Evolutionary conservation across 1,139 yeast species (phyloP), one percentile per base, ranked within the genome.

Genomic region (Protomyces inundatus): DNA sequence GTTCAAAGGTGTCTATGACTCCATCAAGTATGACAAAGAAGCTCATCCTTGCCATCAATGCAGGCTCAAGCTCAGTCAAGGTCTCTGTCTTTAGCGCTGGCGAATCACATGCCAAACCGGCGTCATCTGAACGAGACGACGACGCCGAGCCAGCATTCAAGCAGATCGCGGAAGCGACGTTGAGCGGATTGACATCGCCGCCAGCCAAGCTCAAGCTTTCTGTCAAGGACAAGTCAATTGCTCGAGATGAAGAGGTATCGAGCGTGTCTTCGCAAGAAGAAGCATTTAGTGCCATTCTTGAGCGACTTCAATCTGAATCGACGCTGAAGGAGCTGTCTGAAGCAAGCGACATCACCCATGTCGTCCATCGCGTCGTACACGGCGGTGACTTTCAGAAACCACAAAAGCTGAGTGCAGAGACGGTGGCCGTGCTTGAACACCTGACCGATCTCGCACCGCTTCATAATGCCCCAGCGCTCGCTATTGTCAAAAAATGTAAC

Each of bases 11-110:
- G 23, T 23, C 23, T 23, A 23, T 23, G 1, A 2, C 40, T 37
- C 40, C 40, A n/a, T 37, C 40, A 9, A n/a, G 10, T 9, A 9
- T 9, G 12, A 4, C 6, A 35, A 36, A 3, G 14, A 54, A 34
- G 12, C 48, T 56, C 30, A 64, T 67, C 32, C 64, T 67, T 10
- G 66, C 68, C 23, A 55, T 68, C 54, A 68, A 68, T 59, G 69
- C 69, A 3, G 69, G 69, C 16, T 67, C 69, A 35, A 67, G 69
- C 9, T 68, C 69, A 23, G 68, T 68, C 53, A 68, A 68, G 64
- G 62, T 65, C 59, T 67, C 69, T 10, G 54, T 68, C 48, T 68
- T 46, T 55, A 46, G 42, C 16, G 55, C 48, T 23, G 61, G 61
- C 16, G 23, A 23, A 23, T 23, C 23, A 23, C 23, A 23, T 23